Conservation (phyloP, 2,329 filamentous ascomycete genomes). For the Diplodia seriata region DNA sequence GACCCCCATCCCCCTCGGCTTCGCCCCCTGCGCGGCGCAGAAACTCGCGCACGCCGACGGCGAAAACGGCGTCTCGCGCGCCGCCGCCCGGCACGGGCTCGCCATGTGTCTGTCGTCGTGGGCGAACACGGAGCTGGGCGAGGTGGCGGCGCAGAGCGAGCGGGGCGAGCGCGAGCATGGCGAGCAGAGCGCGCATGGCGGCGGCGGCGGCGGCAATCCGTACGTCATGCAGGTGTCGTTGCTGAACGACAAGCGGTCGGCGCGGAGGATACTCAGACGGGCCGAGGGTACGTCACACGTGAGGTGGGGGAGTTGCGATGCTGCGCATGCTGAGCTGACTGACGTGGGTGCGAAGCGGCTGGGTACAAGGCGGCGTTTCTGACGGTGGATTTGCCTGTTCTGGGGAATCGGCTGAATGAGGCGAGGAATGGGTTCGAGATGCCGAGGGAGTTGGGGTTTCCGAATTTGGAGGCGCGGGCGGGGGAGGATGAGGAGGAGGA, state of each 20-base stretch:
- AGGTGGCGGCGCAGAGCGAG: constrained; percentile 63
- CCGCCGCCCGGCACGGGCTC: constrained; percentile 64
- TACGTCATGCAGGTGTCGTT: constrained; percentile 64
- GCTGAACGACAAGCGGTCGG: constrained; percentile 56
- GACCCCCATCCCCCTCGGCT: constrained; percentile 46
- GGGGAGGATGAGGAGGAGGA: too few relatives aligned
- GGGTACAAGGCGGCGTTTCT: constrained; percentile 63
- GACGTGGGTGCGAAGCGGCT: constrained; percentile 32
- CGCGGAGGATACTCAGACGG: constrained; percentile 51
- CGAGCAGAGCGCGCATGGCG: constrained; percentile 40
- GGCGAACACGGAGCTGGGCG: constrained; percentile 65
- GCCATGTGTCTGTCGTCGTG: constrained; percentile 71
- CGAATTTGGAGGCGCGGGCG: constrained; percentile 49
- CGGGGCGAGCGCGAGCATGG: too few relatives aligned
- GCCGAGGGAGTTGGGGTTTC: constrained; percentile 53
- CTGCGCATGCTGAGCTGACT: too few relatives aligned
- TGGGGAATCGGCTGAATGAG: constrained; percentile 62
- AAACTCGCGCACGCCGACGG: constrained; percentile 68
- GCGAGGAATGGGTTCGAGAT: constrained; percentile 60
- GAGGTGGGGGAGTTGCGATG: too few relatives aligned
- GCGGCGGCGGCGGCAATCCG: constrained; percentile 51
- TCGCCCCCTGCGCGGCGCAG: constrained; percentile 68
- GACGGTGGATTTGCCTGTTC: constrained; percentile 61
- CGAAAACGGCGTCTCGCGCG: constrained; percentile 66
- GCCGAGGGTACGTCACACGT: constrained; percentile 51